phyloP scores from a whole-genome alignment of 1,139 yeast species.

The Lodderomyces oxycetoniae region DNA sequence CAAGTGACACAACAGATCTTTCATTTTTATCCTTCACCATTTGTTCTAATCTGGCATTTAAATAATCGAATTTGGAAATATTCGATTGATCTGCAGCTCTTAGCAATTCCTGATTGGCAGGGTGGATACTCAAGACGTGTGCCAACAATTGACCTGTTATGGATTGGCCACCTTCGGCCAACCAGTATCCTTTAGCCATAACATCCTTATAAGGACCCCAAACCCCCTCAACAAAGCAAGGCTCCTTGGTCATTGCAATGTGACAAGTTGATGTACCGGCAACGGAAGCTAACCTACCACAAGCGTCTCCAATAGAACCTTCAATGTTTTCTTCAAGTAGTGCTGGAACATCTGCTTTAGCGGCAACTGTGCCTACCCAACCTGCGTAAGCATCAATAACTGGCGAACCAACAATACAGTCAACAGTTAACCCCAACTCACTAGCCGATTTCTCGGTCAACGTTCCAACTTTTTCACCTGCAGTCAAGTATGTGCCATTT shows the following conservation, averaged over 20 bases:
- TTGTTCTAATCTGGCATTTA: slow-evolving; percentile 69
- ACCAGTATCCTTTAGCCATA: slow-evolving; percentile 83
- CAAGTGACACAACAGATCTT: slow-evolving; percentile 74
- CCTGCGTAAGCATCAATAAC: slow-evolving; percentile 98
- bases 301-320: slow-evolving; percentile 51
- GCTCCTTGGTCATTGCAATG: slow-evolving; percentile 77
- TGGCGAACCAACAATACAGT: slow-evolving; percentile 87
- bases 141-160: slow-evolving; percentile 93
- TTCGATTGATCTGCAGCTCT: slow-evolving; percentile 60
- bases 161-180: slow-evolving; percentile 99
- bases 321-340: slow-evolving; percentile 35
- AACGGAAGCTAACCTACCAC: slow-evolving; percentile 91
- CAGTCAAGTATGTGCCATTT: slow-evolving; percentile 70
- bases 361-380: slow-evolving; percentile 98
- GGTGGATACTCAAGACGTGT: slow-evolving; percentile 86
- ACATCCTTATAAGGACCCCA: slow-evolving; percentile 99
- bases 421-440: slow-evolving; percentile 74
- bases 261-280: slow-evolving; percentile 99
- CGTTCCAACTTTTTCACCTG: slow-evolving; percentile 84
- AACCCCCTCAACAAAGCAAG: slow-evolving; percentile 90
- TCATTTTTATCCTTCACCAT: slow-evolving; percentile 52
- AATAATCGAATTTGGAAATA: slow-evolving; percentile 73
- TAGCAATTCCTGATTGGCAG: slow-evolving; percentile 71
- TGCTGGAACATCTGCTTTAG: slow-evolving; percentile 56
- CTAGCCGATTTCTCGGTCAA: slow-evolving; percentile 66